Evolutionary conservation across 768 basidiomycete species (phyloP).

Genomic region (Macrolepiota dolichaula): DNA sequence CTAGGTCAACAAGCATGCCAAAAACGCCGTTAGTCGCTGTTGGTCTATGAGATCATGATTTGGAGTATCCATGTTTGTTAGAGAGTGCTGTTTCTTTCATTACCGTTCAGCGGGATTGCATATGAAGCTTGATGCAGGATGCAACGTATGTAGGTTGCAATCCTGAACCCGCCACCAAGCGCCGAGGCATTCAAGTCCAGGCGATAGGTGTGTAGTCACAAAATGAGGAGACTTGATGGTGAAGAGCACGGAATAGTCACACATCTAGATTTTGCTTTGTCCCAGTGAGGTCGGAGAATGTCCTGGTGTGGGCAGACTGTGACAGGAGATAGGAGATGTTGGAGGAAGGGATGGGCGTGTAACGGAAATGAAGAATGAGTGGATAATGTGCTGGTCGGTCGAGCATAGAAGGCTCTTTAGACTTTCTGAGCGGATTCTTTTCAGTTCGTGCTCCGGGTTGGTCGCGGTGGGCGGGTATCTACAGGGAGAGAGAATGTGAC

Average conservation of each 20-base stretch:
- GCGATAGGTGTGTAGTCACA: not conserved
- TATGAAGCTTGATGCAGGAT: not conserved
- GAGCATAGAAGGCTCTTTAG: not conserved
- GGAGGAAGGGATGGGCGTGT: not conserved
- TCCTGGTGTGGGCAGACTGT: not conserved
- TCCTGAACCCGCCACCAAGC: not conserved
- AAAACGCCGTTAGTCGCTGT: not conserved
- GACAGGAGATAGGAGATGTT: not conserved
- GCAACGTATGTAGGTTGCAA: not conserved
- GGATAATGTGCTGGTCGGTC: not conserved
- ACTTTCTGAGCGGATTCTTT: not conserved
- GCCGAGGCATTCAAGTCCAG: not conserved
- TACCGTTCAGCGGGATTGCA: not conserved
- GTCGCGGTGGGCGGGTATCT: not conserved
- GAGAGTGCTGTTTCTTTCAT: not conserved
- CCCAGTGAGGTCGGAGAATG: not conserved
- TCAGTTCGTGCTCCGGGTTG: not conserved
- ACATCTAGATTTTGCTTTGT: not conserved
- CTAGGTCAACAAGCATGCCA: not conserved
- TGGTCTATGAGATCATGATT: not conserved
- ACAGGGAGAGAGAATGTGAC: not conserved
- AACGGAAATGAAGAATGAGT: conserved; percentile 6
- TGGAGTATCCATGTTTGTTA: not conserved
- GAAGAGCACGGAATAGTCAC: not conserved
- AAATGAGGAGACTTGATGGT: not conserved